These are phyloP conservation scores for Cladophialophora exuberans DNA, from an alignment of 2,329 filamentous ascomycete species.

Conservation along the genomic window DNA sequence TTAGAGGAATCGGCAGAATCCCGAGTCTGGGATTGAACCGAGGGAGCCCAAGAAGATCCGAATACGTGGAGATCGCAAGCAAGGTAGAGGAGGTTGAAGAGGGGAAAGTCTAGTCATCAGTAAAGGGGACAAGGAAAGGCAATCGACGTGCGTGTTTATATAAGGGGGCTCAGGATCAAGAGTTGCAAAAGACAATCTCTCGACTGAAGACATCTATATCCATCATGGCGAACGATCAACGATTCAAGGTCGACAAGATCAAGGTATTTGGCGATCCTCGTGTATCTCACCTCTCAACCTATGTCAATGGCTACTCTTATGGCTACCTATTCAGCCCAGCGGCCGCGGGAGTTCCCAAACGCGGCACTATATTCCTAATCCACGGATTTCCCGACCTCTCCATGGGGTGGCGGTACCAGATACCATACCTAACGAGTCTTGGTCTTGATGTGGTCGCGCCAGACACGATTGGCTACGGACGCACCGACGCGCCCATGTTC, in stretches of 20 bases:
- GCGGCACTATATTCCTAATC: conserved; percentile 61
- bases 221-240: conserved; percentile 45
- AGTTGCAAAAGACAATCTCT: not conserved
- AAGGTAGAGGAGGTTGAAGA: too few species aligned
- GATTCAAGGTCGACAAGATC: conserved; percentile 60
- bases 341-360: conserved; percentile 42
- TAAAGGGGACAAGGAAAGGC: too few species aligned
- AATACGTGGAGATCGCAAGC: conserved; percentile 1
- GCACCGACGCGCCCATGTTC: conserved; percentile 63
- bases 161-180: too few species aligned
- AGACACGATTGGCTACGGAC: conserved; percentile 85
- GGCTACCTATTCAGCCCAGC: conserved; percentile 59
- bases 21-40: conserved; percentile 1
- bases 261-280: conserved; percentile 65
- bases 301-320: conserved; percentile 72
- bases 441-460: conserved; percentile 80
- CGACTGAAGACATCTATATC: not conserved
- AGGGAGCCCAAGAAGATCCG: not conserved
- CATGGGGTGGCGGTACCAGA: conserved; percentile 87
- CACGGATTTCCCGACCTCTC: conserved; percentile 84
- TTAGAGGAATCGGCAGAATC: not conserved
- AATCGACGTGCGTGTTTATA: too few species aligned
- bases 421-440: conserved; percentile 72
- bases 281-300: conserved; percentile 64
- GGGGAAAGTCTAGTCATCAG: too few species aligned